Percentiles rank a stretch among this genome's conserved stretches.
phyloP scores from a whole-genome alignment of 2,329 filamentous ascomycete species.

The Coniella lustricola region DNA sequence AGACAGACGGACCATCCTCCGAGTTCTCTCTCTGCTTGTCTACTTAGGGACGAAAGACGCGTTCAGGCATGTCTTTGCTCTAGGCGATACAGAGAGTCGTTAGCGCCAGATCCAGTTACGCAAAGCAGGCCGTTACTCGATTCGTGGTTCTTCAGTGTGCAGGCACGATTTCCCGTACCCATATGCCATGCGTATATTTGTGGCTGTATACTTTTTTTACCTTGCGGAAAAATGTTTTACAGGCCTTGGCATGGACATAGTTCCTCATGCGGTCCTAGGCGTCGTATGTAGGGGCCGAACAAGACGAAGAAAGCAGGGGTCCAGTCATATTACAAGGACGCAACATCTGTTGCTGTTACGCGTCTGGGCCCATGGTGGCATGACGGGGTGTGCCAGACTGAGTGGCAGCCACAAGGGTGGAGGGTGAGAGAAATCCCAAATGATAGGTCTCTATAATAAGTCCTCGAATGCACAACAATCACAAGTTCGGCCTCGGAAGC shows the following conservation, averaged over 20 bases:
- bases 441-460: neutral
- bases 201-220: too few relatives aligned
- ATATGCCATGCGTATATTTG: too few relatives aligned
- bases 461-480: too few relatives aligned
- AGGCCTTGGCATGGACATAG: slow-evolving; percentile 1
- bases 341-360: slow-evolving; percentile 5
- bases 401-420: neutral
- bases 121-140: neutral
- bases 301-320: neutral
- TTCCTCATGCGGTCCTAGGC: slow-evolving; percentile 2
- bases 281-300: neutral
- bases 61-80: neutral
- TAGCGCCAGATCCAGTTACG: neutral
- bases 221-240: slow-evolving; percentile 6
- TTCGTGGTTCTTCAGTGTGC: neutral
- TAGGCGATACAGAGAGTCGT: too few relatives aligned
- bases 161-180: too few relatives aligned
- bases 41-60: too few relatives aligned
- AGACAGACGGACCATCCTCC: too few relatives aligned
- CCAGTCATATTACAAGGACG: neutral
- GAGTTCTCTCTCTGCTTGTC: too few relatives aligned
- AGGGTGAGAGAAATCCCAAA: neutral
- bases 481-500: too few relatives aligned
- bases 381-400: neutral
- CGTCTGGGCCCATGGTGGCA: slow-evolving; percentile 4